These are phyloP conservation scores for Xylariaceae sp. DNA, from an alignment of 2,329 filamentous ascomycete species.

Conservation along the genomic window DNA sequence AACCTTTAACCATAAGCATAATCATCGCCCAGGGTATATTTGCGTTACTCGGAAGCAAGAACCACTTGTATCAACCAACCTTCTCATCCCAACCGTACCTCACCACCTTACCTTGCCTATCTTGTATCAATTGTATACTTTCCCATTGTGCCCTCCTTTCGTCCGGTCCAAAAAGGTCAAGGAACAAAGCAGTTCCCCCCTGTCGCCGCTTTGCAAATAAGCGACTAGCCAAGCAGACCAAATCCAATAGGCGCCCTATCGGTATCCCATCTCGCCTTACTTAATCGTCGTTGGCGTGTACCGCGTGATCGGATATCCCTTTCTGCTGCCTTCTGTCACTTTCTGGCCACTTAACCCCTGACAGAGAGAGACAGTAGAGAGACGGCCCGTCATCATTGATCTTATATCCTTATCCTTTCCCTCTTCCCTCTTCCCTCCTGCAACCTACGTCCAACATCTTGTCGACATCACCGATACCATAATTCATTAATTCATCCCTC, in stretches of 20 bases:
- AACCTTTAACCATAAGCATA: not conserved
- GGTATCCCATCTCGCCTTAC: constrained; percentile 20
- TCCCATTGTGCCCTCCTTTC: constrained; percentile 12
- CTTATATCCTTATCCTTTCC: constrained; percentile 5
- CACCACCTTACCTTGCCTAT: no score
- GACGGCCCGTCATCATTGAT: constrained; percentile 12
- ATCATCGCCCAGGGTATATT: no score
- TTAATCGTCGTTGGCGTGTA: constrained; percentile 23
- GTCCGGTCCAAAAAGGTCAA: constrained; percentile 6
- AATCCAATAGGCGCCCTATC: constrained; percentile 15
- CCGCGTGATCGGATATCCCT: constrained; percentile 20
- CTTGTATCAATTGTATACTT: not conserved
- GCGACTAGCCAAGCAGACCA: constrained; percentile 20
- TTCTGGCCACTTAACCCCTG: constrained; percentile 11
- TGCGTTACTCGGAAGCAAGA: not conserved
- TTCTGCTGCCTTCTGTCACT: constrained; percentile 14
- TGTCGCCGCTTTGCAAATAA: constrained; percentile 14
- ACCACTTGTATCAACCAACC: not conserved
- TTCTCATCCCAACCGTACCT: not conserved
- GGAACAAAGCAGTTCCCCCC: constrained; percentile 17
- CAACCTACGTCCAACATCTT: constrained; percentile 9
- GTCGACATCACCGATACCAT: not conserved
- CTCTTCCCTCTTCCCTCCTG: not conserved
- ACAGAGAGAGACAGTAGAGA: constrained; percentile 5
- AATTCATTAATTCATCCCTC: not conserved